These are phyloP conservation scores for Porogramme epimiltina DNA, from an alignment of 1,284 basidiomycete species.

Conservation along the genomic window DNA sequence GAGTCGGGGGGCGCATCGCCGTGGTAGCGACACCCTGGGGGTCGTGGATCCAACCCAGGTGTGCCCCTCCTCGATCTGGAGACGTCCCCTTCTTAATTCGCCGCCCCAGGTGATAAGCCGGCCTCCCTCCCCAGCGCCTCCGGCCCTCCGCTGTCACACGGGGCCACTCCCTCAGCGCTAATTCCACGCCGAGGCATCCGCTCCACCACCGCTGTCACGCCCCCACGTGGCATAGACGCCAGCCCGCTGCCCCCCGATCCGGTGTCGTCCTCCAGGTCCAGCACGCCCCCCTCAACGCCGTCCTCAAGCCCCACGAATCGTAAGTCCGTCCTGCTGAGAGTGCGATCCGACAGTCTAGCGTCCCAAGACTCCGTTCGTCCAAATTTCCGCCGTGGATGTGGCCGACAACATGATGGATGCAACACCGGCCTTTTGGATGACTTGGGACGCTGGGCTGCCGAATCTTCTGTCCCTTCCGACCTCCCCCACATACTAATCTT, in stretches of 20 bases:
- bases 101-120: conserved; percentile 16
- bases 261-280: conserved; percentile 13
- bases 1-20: conserved; percentile 15
- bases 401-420: conserved; percentile 28
- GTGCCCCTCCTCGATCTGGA: conserved; percentile 14
- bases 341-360: conserved; percentile 13
- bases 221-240: conserved; percentile 21
- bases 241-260: conserved; percentile 1
- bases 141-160: background rate
- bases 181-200: background rate
- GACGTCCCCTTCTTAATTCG: conserved; percentile 14
- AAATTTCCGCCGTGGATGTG: conserved; percentile 9
- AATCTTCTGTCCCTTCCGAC: background rate
- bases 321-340: conserved; percentile 35
- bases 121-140: conserved; percentile 7
- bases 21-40: conserved; percentile 8
- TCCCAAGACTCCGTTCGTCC: conserved; percentile 23
- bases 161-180: no score
- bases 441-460: conserved; percentile 15
- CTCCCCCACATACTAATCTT: conserved; percentile 8
- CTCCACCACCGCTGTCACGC: background rate
- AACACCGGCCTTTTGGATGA: conserved; percentile 23
- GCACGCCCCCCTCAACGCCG: conserved; percentile 23
- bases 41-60: no score
- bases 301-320: conserved; percentile 38